Evolutionary conservation across 495 filamentous ascomycete species (phyloP).

Genomic region (Xylaria bambusicola): DNA sequence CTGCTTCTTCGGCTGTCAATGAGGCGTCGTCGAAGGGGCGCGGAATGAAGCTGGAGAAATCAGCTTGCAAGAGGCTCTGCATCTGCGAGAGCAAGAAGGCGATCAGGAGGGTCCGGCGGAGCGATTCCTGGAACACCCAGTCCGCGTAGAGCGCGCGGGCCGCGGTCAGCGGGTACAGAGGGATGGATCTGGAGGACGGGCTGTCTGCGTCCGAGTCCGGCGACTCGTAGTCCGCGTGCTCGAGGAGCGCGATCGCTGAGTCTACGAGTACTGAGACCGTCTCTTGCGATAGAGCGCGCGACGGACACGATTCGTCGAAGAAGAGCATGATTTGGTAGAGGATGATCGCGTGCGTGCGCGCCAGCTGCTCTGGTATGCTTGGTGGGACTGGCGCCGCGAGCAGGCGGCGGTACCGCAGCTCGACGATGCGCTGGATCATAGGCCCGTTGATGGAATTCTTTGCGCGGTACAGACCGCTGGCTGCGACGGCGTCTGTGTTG

Average conservation of each 20-base stretch:
- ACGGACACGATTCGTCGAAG: constrained; percentile 50
- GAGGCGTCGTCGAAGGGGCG: neutral
- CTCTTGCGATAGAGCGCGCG: constrained; percentile 39
- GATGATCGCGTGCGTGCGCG: constrained; percentile 46
- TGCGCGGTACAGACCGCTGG: constrained; percentile 52
- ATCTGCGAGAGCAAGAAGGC: constrained; percentile 42
- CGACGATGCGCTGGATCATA: constrained; percentile 46
- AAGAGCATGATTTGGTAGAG: constrained; percentile 57
- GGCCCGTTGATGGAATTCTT: constrained; percentile 47
- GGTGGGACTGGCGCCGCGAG: constrained; percentile 36
- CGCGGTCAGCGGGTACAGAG: constrained; percentile 38
- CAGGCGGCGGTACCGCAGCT: constrained; percentile 41
- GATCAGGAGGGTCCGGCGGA: constrained; percentile 47
- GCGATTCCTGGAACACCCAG: constrained; percentile 52
- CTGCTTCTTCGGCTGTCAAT: neutral
- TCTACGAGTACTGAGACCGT: constrained; percentile 40
- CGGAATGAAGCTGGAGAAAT: neutral
- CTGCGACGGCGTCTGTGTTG: constrained; percentile 46
- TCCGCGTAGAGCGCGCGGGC: constrained; percentile 43
- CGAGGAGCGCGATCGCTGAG: constrained; percentile 34
- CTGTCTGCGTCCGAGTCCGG: too few species aligned
- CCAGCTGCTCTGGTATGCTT: constrained; percentile 31
- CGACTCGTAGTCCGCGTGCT: neutral
- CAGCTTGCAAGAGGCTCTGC: constrained; percentile 38
- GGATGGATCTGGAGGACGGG: too few species aligned